Conservation (phyloP, 139 green algal genomes). For the Chlamydomonas urium region DNA sequence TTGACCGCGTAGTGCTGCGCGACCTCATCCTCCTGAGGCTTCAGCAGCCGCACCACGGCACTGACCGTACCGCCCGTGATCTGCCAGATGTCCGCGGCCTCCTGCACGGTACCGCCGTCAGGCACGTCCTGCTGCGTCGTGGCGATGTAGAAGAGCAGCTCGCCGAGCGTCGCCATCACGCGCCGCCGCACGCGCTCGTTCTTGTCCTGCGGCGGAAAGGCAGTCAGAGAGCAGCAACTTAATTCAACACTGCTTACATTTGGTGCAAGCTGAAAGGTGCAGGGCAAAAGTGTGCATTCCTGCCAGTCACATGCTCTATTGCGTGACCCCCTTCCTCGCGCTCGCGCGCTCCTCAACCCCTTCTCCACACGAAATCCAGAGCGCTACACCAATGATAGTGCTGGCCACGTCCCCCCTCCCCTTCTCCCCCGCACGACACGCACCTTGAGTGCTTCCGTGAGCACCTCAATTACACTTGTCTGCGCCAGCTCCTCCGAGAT, state of each 20-base stretch:
- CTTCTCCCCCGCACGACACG: no score
- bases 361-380: no score
- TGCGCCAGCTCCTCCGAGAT: constrained; percentile 68
- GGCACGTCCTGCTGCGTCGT: constrained; percentile 71
- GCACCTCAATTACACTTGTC: constrained; percentile 67
- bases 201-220: constrained; percentile 41
- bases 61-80: constrained; percentile 36
- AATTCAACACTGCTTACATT: no score
- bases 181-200: constrained; percentile 68
- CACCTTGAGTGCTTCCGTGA: constrained; percentile 65
- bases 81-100: constrained; percentile 39
- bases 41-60: constrained; percentile 52
- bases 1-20: constrained; percentile 91
- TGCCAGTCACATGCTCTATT: no score
- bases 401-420: no score
- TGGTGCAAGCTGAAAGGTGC: no score
- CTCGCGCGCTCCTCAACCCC: no score
- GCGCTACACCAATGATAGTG: no score
- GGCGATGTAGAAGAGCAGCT: constrained; percentile 94
- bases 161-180: constrained; percentile 83
- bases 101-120: constrained; percentile 22
- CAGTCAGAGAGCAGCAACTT: no score
- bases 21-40: constrained; percentile 74
- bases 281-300: no score
- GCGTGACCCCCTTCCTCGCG: no score